Evolutionary conservation across 1,284 basidiomycete species (phyloP).

Genomic region (Heliocybe sulcata): DNA sequence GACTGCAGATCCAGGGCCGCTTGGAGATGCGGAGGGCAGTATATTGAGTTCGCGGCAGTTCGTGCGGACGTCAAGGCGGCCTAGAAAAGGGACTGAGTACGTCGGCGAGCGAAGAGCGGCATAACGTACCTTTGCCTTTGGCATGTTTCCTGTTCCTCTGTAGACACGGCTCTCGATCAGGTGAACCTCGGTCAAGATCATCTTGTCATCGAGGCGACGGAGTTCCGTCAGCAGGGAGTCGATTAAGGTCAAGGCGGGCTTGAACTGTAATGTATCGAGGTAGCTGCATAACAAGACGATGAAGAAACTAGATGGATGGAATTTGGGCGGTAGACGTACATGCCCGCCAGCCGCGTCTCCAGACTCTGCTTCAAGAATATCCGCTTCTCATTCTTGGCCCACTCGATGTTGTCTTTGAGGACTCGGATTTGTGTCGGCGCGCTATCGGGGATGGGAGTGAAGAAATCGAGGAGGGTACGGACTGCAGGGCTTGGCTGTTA

Average conservation of each 20-base stretch:
- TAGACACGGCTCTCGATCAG: conserved; percentile 90
- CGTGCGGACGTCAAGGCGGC: conserved; percentile 89
- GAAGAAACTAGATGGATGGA: conserved; percentile 2
- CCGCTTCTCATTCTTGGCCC: conserved; percentile 90
- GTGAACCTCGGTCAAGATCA: conserved; percentile 96
- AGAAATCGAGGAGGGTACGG: conserved; percentile 89
- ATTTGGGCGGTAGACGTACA: conserved; percentile 42
- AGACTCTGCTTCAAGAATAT: conserved; percentile 95
- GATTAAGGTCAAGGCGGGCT: conserved; percentile 77
- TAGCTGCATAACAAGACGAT: conserved; percentile 35
- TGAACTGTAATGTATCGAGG: conserved; percentile 74
- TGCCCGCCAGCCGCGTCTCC: conserved; percentile 81
- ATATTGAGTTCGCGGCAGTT: conserved; percentile 95
- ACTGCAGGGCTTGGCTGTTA: conserved; percentile 39
- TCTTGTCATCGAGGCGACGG: conserved; percentile 93
- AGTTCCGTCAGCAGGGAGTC: conserved; percentile 85
- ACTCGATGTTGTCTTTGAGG: conserved; percentile 85
- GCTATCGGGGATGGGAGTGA: conserved; percentile 72
- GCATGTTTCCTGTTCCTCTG: conserved; percentile 85
- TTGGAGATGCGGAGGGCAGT: conserved; percentile 93
- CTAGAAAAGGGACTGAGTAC: conserved; percentile 28
- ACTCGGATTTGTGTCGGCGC: conserved; percentile 81
- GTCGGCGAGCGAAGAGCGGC: not conserved
- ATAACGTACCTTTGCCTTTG: conserved; percentile 79
- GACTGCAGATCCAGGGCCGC: conserved; percentile 90